Evolutionary conservation across 495 filamentous ascomycete species (phyloP).

Genomic region (Penicillium mononematosum): DNA sequence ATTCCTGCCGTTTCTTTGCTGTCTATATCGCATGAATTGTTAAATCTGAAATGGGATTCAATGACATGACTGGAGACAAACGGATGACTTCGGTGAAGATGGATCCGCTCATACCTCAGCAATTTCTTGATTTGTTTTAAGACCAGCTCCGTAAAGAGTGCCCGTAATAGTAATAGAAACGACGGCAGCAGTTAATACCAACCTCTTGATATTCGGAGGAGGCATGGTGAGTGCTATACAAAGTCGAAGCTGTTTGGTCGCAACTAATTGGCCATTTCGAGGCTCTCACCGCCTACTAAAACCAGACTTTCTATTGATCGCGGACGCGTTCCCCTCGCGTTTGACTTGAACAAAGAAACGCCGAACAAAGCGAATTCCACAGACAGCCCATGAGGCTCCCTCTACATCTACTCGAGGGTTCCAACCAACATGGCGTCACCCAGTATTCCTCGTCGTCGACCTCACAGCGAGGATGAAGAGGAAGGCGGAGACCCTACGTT

Average conservation of each 20-base stretch:
- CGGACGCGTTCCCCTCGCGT: constrained; percentile 28
- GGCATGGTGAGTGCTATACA: constrained; percentile 13
- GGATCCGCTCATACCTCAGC: constrained; percentile 36
- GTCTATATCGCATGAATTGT: background rate
- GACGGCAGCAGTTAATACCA: constrained; percentile 49
- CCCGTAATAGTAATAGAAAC: constrained; percentile 51
- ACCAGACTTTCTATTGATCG: constrained; percentile 21
- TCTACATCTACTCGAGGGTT: constrained; percentile 10
- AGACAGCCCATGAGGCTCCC: constrained; percentile 2
- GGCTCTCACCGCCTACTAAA: constrained; percentile 28
- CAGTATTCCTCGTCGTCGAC: constrained; percentile 33
- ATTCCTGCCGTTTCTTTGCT: constrained; percentile 47
- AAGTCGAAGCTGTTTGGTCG: constrained; percentile 4
- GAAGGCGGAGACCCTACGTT: constrained; percentile 20
- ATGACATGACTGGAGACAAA: background rate
- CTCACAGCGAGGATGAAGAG: constrained; percentile 29
- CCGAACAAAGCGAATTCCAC: constrained; percentile 8
- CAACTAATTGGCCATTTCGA: constrained; percentile 12
- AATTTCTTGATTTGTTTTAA: constrained; percentile 50
- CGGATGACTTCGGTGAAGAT: constrained; percentile 1
- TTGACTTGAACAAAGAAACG: constrained; percentile 15
- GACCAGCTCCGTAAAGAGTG: constrained; percentile 53
- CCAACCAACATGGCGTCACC: constrained; percentile 30
- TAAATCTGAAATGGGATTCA: background rate
- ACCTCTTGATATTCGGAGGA: constrained; percentile 31